These are phyloP conservation scores for Solanum verrucosum DNA, from an alignment of 257 asterid genomes.

Conservation along the genomic window DNA sequence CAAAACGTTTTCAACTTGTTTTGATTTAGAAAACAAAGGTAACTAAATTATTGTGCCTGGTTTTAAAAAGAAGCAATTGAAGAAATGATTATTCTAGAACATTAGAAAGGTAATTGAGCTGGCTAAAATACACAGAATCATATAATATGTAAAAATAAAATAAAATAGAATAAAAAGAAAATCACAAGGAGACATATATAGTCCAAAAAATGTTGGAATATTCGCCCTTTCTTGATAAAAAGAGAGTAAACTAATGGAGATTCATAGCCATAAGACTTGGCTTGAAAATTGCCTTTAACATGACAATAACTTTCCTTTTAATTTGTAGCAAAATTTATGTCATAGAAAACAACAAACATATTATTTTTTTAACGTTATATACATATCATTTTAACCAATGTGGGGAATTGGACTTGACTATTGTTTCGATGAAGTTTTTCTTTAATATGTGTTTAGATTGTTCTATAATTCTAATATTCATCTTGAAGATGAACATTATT, in stretches of 20 bases:
- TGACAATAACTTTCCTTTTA: not conserved
- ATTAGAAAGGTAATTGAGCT: not conserved
- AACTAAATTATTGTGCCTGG: not conserved
- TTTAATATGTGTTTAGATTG: not conserved
- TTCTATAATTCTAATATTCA: not conserved
- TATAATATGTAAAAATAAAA: not conserved
- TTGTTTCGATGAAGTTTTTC: not conserved
- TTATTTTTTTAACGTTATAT: too few species aligned
- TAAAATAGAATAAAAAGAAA: not conserved
- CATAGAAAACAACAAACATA: too few species aligned
- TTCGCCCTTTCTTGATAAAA: not conserved
- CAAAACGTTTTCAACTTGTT: not conserved
- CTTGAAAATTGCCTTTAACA: not conserved
- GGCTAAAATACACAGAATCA: not conserved
- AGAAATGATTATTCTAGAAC: not conserved
- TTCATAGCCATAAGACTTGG: not conserved
- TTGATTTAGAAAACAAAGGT: not conserved
- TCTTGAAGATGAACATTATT: not conserved
- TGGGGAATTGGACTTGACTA: not conserved
- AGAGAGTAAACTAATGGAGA: not conserved
- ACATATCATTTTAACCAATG: not conserved
- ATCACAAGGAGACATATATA: not conserved
- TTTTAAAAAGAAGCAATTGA: not conserved
- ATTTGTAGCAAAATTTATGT: not conserved
- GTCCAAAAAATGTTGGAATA: not conserved